Conservation (phyloP, 2,329 filamentous ascomycete genomes). For the Zasmidium angulare region DNA sequence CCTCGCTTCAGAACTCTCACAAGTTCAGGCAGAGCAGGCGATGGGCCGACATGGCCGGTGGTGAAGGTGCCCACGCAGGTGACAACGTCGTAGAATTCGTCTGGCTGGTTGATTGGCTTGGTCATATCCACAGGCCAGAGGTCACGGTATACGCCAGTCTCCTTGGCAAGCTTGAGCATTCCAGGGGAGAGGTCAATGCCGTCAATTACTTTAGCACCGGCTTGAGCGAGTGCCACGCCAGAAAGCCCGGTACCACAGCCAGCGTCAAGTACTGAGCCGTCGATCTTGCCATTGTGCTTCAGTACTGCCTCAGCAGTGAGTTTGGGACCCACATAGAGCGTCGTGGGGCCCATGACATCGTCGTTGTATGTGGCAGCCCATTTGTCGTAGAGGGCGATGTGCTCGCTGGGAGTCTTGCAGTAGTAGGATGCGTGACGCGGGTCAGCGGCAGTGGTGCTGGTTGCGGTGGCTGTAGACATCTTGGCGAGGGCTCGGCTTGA, state of each 20-base stretch:
- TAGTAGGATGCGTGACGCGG: conserved; percentile 10
- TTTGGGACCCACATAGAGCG: conserved; percentile 44
- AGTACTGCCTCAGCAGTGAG: conserved; percentile 14
- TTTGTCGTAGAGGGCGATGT: conserved; percentile 44
- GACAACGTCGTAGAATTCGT: conserved; percentile 51
- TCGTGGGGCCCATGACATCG: conserved; percentile 38
- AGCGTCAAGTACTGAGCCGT: conserved; percentile 45
- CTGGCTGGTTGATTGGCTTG: conserved; percentile 40
- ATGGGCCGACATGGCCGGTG: conserved; percentile 55
- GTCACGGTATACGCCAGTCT: conserved; percentile 49
- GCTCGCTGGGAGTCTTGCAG: conserved; percentile 11
- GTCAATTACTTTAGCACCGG: conserved; percentile 49
- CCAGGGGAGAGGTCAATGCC: conserved; percentile 54
- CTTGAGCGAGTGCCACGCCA: conserved; percentile 47
- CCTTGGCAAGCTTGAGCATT: conserved; percentile 55
- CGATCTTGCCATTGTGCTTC: conserved; percentile 12
- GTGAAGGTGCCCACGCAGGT: conserved; percentile 58
- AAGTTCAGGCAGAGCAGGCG: conserved; percentile 50
- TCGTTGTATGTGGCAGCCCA: conserved; percentile 49
- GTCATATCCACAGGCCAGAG: conserved; percentile 51
- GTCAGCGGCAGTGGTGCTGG: neutral
- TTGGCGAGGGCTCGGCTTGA: neutral
- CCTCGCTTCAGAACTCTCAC: conserved; percentile 48
- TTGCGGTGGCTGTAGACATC: conserved; percentile 1
- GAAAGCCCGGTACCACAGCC: conserved; percentile 58